Base-by-base conservation (phyloP, 2,329 filamentous ascomycete genomes). In the Sclerotinia minor region DNA sequence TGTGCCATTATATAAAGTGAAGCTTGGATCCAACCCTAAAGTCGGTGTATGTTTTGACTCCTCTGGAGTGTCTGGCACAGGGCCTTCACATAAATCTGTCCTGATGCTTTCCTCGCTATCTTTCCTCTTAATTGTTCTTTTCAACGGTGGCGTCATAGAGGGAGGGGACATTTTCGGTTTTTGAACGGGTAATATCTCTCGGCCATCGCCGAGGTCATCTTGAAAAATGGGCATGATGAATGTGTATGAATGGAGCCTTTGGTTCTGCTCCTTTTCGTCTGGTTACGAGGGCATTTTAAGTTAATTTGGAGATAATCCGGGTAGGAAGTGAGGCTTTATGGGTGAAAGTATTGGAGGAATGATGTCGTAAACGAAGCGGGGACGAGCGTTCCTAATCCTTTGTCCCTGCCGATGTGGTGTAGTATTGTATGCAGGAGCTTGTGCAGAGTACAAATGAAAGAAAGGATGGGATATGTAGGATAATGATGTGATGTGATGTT, bases 21-120 rank as follows among this genome's bases (percentile, higher is more conserved):
- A 72, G 44, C 44, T 59, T 17, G 70, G 64, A 45, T 71, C 61
- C 66, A 72, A 67, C n/a, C n/a, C 68, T 17, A 67, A 35, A 13
- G 61, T 45, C 65, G 69, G 63, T 67, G 60, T 38, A 35, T 9
- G 54, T 29, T 50, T 38, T 50, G 68, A 64, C 17, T 71, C 68
- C 41, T 72, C 71, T 11, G 70, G 71, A 52, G 58, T 72, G 57
- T 76, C 75, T 26, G 69, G 71, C 24, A 88, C 57, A 0, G 81
- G 85, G 0, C 85, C 86, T 67, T 89, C 86, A 73, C 86, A 88
- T 13, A 88, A 78, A 41, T 89, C 86, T 35, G 85, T 86, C 29
- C 83, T 80, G 49, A 88, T 83, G 74, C 85, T 88, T 75, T 88
- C 86, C 69, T 88, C 85, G 0, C 86, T 88, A 38, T 81, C 76